phyloP scores from a whole-genome alignment of 768 basidiomycete genomes.

The Lactifluus hygrophoroides region DNA sequence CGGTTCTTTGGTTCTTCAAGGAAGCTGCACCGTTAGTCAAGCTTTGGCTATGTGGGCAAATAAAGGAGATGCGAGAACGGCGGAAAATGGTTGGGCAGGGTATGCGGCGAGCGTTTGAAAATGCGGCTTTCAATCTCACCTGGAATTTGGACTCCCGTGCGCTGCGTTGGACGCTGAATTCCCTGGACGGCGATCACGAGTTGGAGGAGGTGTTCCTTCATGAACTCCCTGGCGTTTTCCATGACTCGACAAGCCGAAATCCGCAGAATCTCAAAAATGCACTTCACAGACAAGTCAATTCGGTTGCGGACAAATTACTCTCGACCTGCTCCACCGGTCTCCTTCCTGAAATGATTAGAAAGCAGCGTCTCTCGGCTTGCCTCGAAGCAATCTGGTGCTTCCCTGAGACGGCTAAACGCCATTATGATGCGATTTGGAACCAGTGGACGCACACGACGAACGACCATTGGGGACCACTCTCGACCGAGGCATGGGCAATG shows the following conservation, averaged over 20 bases:
- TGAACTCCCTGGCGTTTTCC: background rate
- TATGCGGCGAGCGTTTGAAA: background rate
- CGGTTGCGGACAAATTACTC: background rate
- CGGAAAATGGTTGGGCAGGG: background rate
- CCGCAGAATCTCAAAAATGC: background rate
- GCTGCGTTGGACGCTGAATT: background rate
- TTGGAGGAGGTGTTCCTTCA: background rate
- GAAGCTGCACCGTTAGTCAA: background rate
- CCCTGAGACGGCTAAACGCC: background rate
- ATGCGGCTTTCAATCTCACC: background rate
- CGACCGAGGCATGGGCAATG: background rate
- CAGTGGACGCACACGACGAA: background rate
- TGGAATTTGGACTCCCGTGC: background rate
- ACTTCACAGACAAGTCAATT: background rate
- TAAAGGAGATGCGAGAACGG: background rate
- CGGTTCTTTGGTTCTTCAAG: background rate
- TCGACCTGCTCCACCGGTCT: background rate
- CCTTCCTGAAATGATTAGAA: background rate
- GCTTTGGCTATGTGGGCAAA: background rate
- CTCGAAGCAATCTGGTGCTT: background rate
- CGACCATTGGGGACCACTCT: constrained; percentile 6
- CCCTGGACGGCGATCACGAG: background rate
- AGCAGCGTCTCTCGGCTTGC: background rate
- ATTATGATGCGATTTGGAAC: background rate
- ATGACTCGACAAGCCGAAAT: background rate